Percentiles rank a stretch among this genome's conserved stretches.
These are phyloP conservation scores for Sporothrix inflata DNA, from an alignment of 2,329 filamentous ascomycete genomes.

Conservation along the genomic window DNA sequence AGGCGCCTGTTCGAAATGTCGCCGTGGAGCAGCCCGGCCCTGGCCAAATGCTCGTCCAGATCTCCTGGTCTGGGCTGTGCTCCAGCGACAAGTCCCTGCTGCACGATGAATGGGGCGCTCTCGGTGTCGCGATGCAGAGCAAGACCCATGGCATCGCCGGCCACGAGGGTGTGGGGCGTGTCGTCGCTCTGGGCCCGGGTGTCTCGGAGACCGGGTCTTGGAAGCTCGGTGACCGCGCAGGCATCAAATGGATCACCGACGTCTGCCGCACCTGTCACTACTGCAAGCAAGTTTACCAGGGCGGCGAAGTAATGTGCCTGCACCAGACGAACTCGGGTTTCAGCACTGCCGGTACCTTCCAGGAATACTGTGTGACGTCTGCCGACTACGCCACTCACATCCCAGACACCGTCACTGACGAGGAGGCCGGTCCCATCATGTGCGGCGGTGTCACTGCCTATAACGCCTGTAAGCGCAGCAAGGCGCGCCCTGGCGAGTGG, in stretches of 20 bases:
- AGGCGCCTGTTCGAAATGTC: slow-evolving; percentile 17
- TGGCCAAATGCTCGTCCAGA: slow-evolving; percentile 32
- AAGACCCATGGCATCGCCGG: slow-evolving; percentile 35
- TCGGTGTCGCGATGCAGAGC: slow-evolving; percentile 28
- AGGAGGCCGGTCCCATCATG: slow-evolving; percentile 62
- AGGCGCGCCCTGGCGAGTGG: slow-evolving; percentile 56
- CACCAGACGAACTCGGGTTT: slow-evolving; percentile 31
- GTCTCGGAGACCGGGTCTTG: slow-evolving; percentile 38
- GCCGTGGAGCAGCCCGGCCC: slow-evolving; percentile 26
- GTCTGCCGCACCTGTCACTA: slow-evolving; percentile 44
- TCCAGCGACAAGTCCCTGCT: slow-evolving; percentile 33
- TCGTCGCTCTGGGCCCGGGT: slow-evolving; percentile 41
- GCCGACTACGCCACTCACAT: slow-evolving; percentile 57
- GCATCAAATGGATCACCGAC: slow-evolving; percentile 43
- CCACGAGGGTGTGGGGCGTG: slow-evolving; percentile 47
- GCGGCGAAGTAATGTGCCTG: slow-evolving; percentile 42
- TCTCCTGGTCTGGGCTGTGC: slow-evolving; percentile 31
- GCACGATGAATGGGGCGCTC: slow-evolving; percentile 31
- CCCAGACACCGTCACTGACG: slow-evolving; percentile 52
- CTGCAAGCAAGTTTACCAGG: slow-evolving; percentile 44
- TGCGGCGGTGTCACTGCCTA: slow-evolving; percentile 63
- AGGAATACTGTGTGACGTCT: slow-evolving; percentile 61
- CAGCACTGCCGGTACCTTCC: slow-evolving; percentile 52
- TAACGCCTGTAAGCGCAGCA: slow-evolving; percentile 56
- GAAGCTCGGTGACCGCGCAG: slow-evolving; percentile 44